Conservation (phyloP, 345 rosid species). For the Camelina neglecta region DNA sequence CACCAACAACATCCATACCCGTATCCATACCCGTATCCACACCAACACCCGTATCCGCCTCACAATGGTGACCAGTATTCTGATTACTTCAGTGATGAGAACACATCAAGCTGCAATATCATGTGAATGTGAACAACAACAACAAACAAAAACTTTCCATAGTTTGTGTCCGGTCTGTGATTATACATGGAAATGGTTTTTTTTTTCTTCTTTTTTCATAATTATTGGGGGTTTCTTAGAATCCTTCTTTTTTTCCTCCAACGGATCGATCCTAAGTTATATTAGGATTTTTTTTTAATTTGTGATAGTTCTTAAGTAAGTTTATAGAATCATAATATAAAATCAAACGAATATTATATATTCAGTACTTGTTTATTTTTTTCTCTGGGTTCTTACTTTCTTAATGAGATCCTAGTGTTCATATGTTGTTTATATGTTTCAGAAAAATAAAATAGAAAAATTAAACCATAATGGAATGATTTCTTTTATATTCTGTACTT, state of each 20-base stretch:
- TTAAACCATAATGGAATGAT: slow-evolving; percentile 24
- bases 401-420: slow-evolving; percentile 53
- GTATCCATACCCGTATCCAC: slow-evolving; percentile 43
- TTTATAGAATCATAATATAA: slow-evolving; percentile 54
- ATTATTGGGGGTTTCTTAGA: slow-evolving; percentile 48
- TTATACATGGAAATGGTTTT: slow-evolving; percentile 60
- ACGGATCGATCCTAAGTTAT: slow-evolving; percentile 48
- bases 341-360: slow-evolving; percentile 40
- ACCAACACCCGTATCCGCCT: slow-evolving; percentile 32
- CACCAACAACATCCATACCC: slow-evolving; percentile 49
- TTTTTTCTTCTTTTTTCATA: slow-evolving; percentile 41
- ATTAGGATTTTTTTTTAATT: slow-evolving; percentile 46
- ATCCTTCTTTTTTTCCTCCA: slow-evolving; percentile 35
- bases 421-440: slow-evolving; percentile 57
- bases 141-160: slow-evolving; percentile 13
- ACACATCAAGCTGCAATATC: slow-evolving; percentile 85
- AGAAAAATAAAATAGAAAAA: slow-evolving; percentile 7
- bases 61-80: slow-evolving; percentile 51
- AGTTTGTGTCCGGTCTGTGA: slow-evolving; percentile 44
- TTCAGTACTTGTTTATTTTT: slow-evolving; percentile 37
- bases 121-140: slow-evolving; percentile 59
- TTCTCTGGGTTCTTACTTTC: slow-evolving; percentile 37
- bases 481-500: slow-evolving; percentile 3
- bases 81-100: slow-evolving; percentile 81
- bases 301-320: slow-evolving; percentile 52